Base-by-base conservation (phyloP, 208 protist genomes). In the Trypanosoma caninum region DNA sequence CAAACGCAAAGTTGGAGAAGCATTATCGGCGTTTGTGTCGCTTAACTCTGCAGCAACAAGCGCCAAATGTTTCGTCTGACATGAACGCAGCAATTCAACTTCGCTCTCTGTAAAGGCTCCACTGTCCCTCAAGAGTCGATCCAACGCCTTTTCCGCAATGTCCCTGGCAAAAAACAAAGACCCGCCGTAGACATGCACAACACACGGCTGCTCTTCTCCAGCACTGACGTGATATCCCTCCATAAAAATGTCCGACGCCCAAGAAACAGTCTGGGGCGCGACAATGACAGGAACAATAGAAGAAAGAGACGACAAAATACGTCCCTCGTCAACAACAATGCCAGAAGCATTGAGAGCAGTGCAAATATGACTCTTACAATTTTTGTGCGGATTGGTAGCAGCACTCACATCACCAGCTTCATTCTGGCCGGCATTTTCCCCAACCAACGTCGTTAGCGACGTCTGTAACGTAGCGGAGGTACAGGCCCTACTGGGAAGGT, bases 121-220 rank as follows among this genome's bases (percentile, higher is more conserved):
- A 40, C 69, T 70, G 18, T 68, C 41, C 0, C 58, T 25, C 9
- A 90, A 41, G 10, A 86, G 53, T 13, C 63, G 53, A 40, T 90
- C 63, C 11, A 93, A 74, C 4, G 69, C 74, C 11, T 80, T 75
- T 57, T 81, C 76, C 3, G 87, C 87, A 7, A 85, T 72, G 48
- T 70, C 59, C 14, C 87, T 76, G 22, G 87, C 80, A 33, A 83
- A 61, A 10, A 78, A 28, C 14, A 82, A 61, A 0, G 70, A 67
- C 25, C 87, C 87, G 22, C 87, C 87, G 55, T 90, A 93, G 37
- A 90, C 76, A 61, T 88, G 80, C 13, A 87, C 76, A 30, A 82
- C 64, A 9, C 67, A 60, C 6, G 56, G 59, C 2, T 62, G 27
- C 42, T 53, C 23, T 23, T 1, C 51, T 41, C 57, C 48, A 18